phyloP scores from a whole-genome alignment of 768 basidiomycete species.

The Mycena alexandri region DNA sequence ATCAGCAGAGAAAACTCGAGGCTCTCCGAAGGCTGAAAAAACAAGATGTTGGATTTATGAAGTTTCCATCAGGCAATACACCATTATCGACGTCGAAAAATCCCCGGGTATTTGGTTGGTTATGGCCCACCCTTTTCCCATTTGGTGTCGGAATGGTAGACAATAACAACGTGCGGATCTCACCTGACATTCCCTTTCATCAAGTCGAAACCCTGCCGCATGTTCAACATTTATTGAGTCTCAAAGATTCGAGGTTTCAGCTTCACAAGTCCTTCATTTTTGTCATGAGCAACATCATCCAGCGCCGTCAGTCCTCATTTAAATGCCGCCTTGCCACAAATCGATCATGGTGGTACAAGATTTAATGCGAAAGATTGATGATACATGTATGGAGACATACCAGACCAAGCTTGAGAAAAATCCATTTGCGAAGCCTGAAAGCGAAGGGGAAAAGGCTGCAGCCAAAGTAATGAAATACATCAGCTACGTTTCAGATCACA shows the following conservation, averaged over 20 bases:
- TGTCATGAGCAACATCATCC: conserved; percentile 33
- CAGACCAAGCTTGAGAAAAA: no score
- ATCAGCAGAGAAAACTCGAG: no score
- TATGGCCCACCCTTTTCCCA: conserved; percentile 40
- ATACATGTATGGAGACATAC: conserved; percentile 15
- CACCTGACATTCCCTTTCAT: conserved; percentile 17
- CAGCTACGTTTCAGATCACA: conserved; percentile 19
- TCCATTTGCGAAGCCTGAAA: conserved; percentile 34
- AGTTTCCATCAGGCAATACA: no score
- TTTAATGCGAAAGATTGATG: conserved; percentile 15
- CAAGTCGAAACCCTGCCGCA: conserved; percentile 21
- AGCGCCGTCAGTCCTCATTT: conserved; percentile 29
- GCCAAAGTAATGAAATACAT: conserved; percentile 29
- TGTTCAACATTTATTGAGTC: conserved; percentile 20
- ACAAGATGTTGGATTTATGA: conserved; percentile 25
- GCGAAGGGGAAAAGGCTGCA: conserved; percentile 33
- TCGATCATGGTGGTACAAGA: conserved; percentile 26
- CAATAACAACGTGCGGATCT: conserved; percentile 16
- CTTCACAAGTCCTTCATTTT: no score
- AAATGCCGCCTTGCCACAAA: conserved; percentile 25
- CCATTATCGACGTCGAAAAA: conserved; percentile 34
- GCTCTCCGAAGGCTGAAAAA: conserved; percentile 19
- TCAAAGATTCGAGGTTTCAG: conserved; percentile 27
- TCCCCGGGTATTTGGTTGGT: conserved; percentile 29
- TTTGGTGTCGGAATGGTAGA: no score